These are phyloP conservation scores for Suhomyces faveliae DNA, from an alignment of 805 yeast species.

Conservation along the genomic window DNA sequence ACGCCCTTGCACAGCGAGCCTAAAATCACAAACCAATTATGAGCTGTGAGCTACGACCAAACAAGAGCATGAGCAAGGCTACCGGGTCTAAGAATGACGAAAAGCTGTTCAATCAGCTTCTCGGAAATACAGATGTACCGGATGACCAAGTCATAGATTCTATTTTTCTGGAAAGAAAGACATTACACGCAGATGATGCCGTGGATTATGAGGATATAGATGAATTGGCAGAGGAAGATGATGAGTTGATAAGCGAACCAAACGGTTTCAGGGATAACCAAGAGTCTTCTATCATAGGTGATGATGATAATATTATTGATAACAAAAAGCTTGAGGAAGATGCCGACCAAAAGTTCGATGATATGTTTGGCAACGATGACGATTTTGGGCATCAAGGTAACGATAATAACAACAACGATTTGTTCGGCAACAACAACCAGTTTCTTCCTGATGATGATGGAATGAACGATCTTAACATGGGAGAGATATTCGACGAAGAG, in stretches of 20 bases:
- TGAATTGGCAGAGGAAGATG: slow-evolving; percentile 91
- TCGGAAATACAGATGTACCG: slow-evolving; percentile 27
- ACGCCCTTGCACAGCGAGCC: not conserved
- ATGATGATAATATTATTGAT: slow-evolving; percentile 11
- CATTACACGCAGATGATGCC: slow-evolving; percentile 87
- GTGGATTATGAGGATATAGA: slow-evolving; percentile 93
- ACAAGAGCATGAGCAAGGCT: not conserved
- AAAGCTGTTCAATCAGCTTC: slow-evolving; percentile 14
- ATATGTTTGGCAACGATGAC: slow-evolving; percentile 36
- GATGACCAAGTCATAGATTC: slow-evolving; percentile 39
- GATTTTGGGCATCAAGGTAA: slow-evolving; percentile 14
- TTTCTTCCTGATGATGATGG: slow-evolving; percentile 25
- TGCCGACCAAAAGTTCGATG: slow-evolving; percentile 42
- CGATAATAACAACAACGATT: slow-evolving; percentile 18
- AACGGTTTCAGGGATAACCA: slow-evolving; percentile 1
- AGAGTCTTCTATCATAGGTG: slow-evolving; percentile 10
- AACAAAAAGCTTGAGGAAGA: slow-evolving; percentile 12
- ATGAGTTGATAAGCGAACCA: slow-evolving; percentile 22
- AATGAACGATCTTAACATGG: slow-evolving; percentile 15
- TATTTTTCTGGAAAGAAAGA: slow-evolving; percentile 33
- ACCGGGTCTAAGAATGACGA: not conserved
- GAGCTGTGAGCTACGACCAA: not conserved
- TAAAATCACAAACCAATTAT: not conserved
- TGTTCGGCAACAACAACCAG: slow-evolving; percentile 16
- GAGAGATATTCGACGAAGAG: slow-evolving; percentile 10